Evolutionary conservation across 1,284 basidiomycete genomes (phyloP), one percentile per base, ranked within the genome.

Genomic region (Puccinia brachypodii): DNA sequence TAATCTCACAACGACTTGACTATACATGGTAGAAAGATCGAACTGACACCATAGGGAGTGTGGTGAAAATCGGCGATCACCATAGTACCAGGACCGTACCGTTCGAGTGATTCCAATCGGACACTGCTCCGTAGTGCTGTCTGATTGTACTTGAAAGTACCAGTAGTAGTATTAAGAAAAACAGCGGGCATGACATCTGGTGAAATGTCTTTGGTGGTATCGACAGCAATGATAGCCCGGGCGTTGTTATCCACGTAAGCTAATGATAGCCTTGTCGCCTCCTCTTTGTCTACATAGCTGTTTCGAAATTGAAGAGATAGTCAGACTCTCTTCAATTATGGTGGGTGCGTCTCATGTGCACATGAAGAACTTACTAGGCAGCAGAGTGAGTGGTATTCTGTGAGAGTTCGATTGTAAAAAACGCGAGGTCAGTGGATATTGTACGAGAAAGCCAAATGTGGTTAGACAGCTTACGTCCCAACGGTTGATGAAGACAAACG

Each of bases 21-120:
- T n/a, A 11, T 25, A 56, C 31, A n/a, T 36, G 25, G 14, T 31
- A 40, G 19, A 2, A 7, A 68, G n/a, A 38, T n/a, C 25, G 16
- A 13, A 66, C 75, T 50, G 9, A 76, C 75, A 22, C 75, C 60
- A 36, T 47, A 66, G 42, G 75, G 75, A 28, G 58, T 38, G 62
- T 76, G 75, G 7, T 76, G 60, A 28, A 76, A 76, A 33, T 76
- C 75, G 36, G 75, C 75, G n/a, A 76, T 76, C 2, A 76, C 40
- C 40, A 76, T 22, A 8, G 75, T 64, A 2, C 75, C 75, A 31
- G 75, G 11, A 36, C 44, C 56, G 22, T 64, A 53, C 4, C 60
- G 60, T 22, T 76, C 60, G 2, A 76, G 42, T 0, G 75, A 76
- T 66, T 76, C 75, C 36, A 76, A 66, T 76, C 75, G 75, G 36